Conservation (phyloP, 768 basidiomycete species). For the Tulasnella sp. region DNA sequence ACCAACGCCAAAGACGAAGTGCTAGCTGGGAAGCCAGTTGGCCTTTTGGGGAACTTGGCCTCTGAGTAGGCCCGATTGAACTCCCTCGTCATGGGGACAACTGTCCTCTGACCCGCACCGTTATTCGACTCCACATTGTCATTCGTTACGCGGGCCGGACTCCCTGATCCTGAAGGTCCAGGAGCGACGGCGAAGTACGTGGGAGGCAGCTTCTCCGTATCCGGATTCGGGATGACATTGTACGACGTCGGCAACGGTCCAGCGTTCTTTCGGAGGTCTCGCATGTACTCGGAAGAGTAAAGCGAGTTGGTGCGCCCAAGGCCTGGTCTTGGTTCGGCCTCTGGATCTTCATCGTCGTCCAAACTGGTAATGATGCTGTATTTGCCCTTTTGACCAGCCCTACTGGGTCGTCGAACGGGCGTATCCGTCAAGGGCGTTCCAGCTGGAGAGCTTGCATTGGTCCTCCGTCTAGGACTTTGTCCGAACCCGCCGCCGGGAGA, state of each 20-base stretch:
- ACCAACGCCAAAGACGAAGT: not conserved
- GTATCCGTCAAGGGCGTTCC: not conserved
- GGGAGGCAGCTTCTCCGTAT: not conserved
- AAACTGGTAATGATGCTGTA: not conserved
- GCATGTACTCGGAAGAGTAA: not conserved
- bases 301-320: not conserved
- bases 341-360: not conserved
- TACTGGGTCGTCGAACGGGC: not conserved
- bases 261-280: not conserved
- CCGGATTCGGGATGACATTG: not conserved
- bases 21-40: not conserved
- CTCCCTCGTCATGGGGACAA: not conserved
- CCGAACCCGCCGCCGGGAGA: not conserved
- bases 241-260: not conserved
- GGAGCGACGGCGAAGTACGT: not conserved
- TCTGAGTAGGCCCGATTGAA: not conserved
- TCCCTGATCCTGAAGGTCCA: not conserved
- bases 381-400: not conserved
- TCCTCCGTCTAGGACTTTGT: not conserved
- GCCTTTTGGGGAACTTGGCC: not conserved
- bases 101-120: not conserved
- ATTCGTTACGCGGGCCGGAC: not conserved
- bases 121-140: not conserved
- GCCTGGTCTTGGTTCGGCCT: not conserved
- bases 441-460: not conserved